phyloP scores from a whole-genome alignment of 2,329 filamentous ascomycete genomes.

The Ophiocordyceps camponoti-rufipedis region DNA sequence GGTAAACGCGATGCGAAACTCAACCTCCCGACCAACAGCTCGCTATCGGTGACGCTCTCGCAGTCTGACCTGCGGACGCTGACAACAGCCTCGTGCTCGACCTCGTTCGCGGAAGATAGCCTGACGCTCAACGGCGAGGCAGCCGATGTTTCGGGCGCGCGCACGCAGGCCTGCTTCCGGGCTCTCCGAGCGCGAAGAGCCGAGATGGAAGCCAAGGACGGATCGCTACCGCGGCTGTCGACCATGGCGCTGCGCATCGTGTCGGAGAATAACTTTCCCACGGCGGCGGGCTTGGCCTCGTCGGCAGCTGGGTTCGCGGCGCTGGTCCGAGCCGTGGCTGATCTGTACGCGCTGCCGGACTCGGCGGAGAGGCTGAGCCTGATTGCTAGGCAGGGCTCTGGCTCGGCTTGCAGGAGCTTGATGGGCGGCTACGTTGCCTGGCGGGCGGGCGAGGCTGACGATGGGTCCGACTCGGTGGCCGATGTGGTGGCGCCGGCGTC shows the following conservation, averaged over 20 bases:
- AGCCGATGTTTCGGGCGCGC: constrained; percentile 72
- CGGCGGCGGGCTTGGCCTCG: constrained; percentile 71
- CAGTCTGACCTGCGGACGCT: constrained; percentile 88
- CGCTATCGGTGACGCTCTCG: constrained; percentile 88
- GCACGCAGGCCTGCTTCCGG: constrained; percentile 87
- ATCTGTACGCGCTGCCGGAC: constrained; percentile 74
- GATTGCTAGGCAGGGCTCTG: constrained; percentile 85
- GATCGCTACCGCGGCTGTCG: constrained; percentile 68
- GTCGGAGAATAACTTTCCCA: constrained; percentile 97
- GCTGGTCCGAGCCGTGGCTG: constrained; percentile 67
- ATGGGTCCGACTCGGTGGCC: constrained; percentile 76
- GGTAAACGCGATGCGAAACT: constrained; percentile 87
- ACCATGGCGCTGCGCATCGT: constrained; percentile 65
- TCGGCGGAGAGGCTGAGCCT: constrained; percentile 68
- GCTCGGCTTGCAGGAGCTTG: constrained; percentile 80
- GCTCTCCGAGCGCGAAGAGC: constrained; percentile 65
- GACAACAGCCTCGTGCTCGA: constrained; percentile 83
- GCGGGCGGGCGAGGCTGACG: constrained; percentile 57
- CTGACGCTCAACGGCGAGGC: constrained; percentile 69
- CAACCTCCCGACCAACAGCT: constrained; percentile 96
- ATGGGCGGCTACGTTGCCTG: constrained; percentile 95
- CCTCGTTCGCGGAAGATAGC: constrained; percentile 47
- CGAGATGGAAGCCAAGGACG: constrained; percentile 52
- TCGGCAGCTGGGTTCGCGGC: constrained; percentile 54
- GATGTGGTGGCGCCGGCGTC: constrained; percentile 73